phyloP scores from a whole-genome alignment of 169 alveolate genomes.

The Eimeria falciformis region DNA sequence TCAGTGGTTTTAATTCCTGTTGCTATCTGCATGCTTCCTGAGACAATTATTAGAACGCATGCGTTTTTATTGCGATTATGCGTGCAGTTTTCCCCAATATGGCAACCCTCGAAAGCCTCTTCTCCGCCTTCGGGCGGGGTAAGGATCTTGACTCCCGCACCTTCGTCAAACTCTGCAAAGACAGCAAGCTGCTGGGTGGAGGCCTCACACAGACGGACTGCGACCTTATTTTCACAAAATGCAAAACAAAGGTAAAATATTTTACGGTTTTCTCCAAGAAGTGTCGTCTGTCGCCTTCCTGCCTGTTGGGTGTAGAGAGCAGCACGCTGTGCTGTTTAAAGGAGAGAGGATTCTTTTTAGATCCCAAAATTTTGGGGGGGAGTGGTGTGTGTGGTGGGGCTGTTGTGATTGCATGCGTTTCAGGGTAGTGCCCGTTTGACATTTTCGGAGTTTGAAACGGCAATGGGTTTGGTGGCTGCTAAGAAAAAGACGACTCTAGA shows the following conservation, averaged over 20 bases:
- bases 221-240: slow-evolving; percentile 88
- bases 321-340: no score
- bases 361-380: no score
- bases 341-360: no score
- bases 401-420: neutral
- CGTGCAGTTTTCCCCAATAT: neutral
- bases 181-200: slow-evolving; percentile 84
- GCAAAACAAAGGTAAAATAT: slow-evolving; percentile 59
- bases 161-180: slow-evolving; percentile 88
- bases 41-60: no score
- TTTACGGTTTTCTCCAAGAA: no score
- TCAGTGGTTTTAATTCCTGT: no score
- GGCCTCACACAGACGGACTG: slow-evolving; percentile 87
- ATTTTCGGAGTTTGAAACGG: slow-evolving; percentile 80
- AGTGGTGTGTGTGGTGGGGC: neutral
- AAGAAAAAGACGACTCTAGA: slow-evolving; percentile 67
- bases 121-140: neutral
- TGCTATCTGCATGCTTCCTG: no score
- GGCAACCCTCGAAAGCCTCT: neutral
- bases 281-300: no score
- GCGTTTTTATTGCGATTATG: no score
- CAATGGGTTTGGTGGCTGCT: slow-evolving; percentile 78
- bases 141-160: slow-evolving; percentile 88
- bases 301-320: no score
- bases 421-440: slow-evolving; percentile 83